These are phyloP conservation scores for Solanum hybrid DNA, from an alignment of 305 asterid genomes.

Conservation along the genomic window DNA sequence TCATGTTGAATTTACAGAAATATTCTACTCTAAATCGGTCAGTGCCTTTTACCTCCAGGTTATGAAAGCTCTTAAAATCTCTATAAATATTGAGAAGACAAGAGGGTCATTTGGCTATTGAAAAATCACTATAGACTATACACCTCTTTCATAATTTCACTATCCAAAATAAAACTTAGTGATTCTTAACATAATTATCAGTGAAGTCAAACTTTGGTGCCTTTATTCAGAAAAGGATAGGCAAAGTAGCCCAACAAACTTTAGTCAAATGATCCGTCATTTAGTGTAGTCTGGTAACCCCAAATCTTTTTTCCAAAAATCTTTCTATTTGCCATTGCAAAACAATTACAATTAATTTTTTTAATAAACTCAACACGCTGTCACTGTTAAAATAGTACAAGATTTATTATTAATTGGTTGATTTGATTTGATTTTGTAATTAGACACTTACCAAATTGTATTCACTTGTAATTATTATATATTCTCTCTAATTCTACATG, in stretches of 20 bases:
- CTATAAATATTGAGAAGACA: background rate
- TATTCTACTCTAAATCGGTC: background rate
- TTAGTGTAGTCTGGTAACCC: background rate
- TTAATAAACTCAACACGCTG: background rate
- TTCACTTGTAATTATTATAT: background rate
- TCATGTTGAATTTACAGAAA: background rate
- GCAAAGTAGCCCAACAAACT: background rate
- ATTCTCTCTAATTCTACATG: background rate
- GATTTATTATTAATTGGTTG: background rate
- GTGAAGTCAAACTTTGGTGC: background rate
- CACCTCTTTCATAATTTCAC: background rate
- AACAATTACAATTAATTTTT: background rate
- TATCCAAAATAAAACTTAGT: background rate
- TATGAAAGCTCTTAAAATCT: background rate
- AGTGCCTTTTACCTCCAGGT: background rate
- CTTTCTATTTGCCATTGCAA: background rate
- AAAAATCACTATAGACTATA: background rate
- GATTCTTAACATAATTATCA: background rate
- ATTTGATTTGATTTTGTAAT: background rate
- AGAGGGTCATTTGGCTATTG: background rate
- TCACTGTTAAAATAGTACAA: background rate
- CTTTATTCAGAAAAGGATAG: background rate
- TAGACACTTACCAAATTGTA: background rate
- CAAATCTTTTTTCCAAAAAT: background rate
- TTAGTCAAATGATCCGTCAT: background rate